Evolutionary conservation across 768 basidiomycete species (phyloP), one percentile per base, ranked within the genome.

Genomic region (Russula sp.): DNA sequence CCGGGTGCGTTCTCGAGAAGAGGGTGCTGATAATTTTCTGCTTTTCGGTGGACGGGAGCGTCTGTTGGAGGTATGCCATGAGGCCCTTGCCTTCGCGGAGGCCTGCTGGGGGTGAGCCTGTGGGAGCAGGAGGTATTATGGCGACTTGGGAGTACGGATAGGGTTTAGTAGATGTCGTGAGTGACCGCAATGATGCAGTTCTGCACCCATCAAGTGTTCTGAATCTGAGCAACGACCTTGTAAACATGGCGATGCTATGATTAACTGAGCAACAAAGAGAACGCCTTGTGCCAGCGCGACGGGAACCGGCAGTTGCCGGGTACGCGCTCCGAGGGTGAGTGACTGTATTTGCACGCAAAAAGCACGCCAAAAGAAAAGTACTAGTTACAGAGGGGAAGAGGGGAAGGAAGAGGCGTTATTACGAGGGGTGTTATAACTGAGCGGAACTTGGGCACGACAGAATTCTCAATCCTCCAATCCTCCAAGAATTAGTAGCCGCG

Each of bases 101-200:
- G 38, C 78, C 71, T 45, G 74, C 75, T 13, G 79, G 71, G 14
- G 81, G 76, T 29, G 76, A 68, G 42, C 75, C 69, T 50, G 76
- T 69, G 9, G 82, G 77, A 32, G 77, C 71, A 0, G 81, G 75
- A 20, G 78, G 79, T 35, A 83, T 74, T 38, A 87, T 76, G 36
- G 83, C 88, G 11, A 77, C 78, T 69, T 82, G 86, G 34, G 90
- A 88, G 75, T 89, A 93, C 25, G 88, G 85, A 69, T 93, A 93
- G 18, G 45, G 25, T 8, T 41, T 46, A 1, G 56, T 7, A 22
- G 60, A 39, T 39, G 64, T 60, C 1, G 48, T 22, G 38, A 65
- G 53, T 48, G 49, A 38, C 41, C 64, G 51, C 14, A 10, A 25
- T 11, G 61, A 53, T 32, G 46, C 36, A 9, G 29, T 5, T 39